Evolutionary conservation across 106 monocot species (phyloP).

Genomic region (Platanthera guangdongensis): DNA sequence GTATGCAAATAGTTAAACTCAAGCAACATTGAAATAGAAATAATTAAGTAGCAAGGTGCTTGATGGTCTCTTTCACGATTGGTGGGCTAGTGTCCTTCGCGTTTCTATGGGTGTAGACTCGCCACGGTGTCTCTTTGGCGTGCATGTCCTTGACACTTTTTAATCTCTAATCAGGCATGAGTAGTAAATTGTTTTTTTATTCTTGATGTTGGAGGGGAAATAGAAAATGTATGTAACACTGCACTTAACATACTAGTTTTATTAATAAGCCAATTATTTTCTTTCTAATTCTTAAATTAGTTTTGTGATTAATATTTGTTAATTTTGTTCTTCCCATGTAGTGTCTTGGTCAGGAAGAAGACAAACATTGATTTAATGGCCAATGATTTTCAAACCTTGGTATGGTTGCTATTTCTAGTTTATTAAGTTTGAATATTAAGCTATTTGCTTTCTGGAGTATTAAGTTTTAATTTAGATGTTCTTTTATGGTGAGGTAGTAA

Average conservation of each 20-base stretch:
- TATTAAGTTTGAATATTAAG: not conserved
- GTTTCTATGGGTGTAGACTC: no score
- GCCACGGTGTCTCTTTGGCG: no score
- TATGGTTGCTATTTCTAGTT: constrained; percentile 18
- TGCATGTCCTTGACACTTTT: no score
- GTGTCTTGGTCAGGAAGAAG: constrained; percentile 80
- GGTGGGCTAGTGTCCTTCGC: no score
- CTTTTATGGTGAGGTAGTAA: not conserved
- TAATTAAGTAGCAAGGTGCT: no score
- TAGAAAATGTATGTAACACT: not conserved
- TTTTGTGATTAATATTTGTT: not conserved
- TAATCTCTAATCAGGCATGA: not conserved
- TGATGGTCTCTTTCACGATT: no score
- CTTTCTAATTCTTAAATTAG: not conserved
- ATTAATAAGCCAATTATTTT: not conserved
- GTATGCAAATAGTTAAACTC: no score
- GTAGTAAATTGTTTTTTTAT: not conserved
- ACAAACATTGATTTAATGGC: constrained; percentile 72
- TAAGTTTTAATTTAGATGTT: not conserved
- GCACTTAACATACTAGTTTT: not conserved
- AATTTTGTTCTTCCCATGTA: constrained; percentile 25
- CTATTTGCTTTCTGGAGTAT: not conserved
- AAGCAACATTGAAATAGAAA: no score
- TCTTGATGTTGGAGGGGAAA: not conserved
- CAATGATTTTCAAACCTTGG: constrained; percentile 66